Evolutionary conservation across 495 filamentous ascomycete species (phyloP).

Genomic region (Xylaria palmicola): DNA sequence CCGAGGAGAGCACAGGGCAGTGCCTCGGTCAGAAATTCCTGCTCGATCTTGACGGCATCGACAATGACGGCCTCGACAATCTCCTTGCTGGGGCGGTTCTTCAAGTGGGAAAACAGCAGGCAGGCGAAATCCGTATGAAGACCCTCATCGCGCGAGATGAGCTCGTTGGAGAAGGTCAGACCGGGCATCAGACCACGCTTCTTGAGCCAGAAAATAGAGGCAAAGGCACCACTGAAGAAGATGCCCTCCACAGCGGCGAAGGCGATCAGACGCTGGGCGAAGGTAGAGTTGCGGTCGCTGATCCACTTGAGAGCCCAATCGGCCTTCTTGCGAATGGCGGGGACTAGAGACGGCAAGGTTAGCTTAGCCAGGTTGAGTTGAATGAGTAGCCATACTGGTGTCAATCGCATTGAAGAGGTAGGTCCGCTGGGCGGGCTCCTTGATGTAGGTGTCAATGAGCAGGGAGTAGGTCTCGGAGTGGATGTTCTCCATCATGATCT

Average conservation of each 20-base stretch:
- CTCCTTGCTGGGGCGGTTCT: constrained; percentile 81
- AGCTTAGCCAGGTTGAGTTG: constrained; percentile 16
- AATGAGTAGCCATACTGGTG: constrained; percentile 62
- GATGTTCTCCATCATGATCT: constrained; percentile 99
- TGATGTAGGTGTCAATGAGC: constrained; percentile 99
- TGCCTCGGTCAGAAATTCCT: constrained; percentile 96
- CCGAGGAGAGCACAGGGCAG: constrained; percentile 88
- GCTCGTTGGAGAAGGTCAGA: constrained; percentile 98
- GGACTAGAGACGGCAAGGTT: constrained; percentile 56
- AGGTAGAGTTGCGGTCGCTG: constrained; percentile 84
- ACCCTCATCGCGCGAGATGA: constrained; percentile 99
- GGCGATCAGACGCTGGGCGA: constrained; percentile 91
- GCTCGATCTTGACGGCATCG: constrained; percentile 91
- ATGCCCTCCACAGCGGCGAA: constrained; percentile 99
- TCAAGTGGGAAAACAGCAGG: constrained; percentile 91
- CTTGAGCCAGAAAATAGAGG: constrained; percentile 99
- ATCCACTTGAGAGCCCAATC: constrained; percentile 98
- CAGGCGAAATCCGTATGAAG: constrained; percentile 99
- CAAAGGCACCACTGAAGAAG: constrained; percentile 99
- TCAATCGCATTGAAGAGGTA: constrained; percentile 99
- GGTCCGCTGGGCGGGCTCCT: constrained; percentile 91
- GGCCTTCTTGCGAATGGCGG: constrained; percentile 95
- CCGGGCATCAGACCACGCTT: constrained; percentile 99
- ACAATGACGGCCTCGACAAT: constrained; percentile 83
- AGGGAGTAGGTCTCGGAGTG: constrained; percentile 99